Evolutionary conservation across 1,284 basidiomycete species (phyloP).

Genomic region (Cystobasidiaceae sp.): DNA sequence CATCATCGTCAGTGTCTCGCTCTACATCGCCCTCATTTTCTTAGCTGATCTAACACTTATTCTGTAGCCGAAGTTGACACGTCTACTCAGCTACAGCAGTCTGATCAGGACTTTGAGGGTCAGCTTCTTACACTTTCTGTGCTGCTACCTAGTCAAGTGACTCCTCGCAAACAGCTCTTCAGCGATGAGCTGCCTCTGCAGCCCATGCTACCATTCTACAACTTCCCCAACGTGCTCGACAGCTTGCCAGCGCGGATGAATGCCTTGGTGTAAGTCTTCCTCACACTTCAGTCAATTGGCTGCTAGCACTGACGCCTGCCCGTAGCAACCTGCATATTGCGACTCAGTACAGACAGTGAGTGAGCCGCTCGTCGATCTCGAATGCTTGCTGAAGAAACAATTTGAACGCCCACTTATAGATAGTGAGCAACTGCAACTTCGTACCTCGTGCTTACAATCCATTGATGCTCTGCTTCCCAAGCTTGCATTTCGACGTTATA

Average conservation of each 20-base stretch:
- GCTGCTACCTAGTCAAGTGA: too few relatives aligned
- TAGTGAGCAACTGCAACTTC: not conserved
- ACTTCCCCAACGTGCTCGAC: constrained; percentile 7
- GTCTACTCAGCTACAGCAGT: not conserved
- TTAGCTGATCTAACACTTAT: not conserved
- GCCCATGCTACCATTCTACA: not conserved
- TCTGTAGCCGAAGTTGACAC: constrained; percentile 6
- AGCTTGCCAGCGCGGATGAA: not conserved
- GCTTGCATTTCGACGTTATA: not conserved
- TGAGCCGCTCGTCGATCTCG: not conserved
- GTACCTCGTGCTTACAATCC: not conserved
- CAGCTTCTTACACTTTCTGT: too few relatives aligned
- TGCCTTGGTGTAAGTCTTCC: constrained; percentile 4
- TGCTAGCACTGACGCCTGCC: not conserved
- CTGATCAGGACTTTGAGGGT: not conserved
- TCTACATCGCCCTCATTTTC: not conserved
- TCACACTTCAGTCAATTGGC: not conserved
- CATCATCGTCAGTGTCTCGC: constrained; percentile 1
- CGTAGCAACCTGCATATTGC: constrained; percentile 7
- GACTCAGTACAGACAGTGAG: constrained; percentile 7
- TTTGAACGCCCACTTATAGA: not conserved
- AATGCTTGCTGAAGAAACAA: not conserved
- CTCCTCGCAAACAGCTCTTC: too few relatives aligned
- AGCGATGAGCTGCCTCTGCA: not conserved
- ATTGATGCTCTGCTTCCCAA: not conserved